Conservation (phyloP, 202 grass and related monocot species). For the Panicum virgatum region DNA sequence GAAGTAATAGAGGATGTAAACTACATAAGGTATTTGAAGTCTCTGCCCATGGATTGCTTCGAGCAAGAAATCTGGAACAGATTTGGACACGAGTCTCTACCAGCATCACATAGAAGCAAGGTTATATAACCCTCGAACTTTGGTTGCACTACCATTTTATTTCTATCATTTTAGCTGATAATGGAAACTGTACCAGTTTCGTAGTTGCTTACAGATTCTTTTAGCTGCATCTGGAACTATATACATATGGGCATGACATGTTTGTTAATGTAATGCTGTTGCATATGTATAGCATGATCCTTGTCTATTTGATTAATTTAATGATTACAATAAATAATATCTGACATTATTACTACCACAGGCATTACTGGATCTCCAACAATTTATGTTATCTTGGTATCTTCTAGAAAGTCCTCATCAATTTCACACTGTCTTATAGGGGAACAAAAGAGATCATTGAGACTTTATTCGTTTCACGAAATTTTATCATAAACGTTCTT, state of each 20-base stretch:
- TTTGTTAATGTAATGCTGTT: background rate
- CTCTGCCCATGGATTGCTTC: slow-evolving; percentile 51
- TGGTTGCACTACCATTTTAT: background rate
- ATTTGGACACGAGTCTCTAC: slow-evolving; percentile 40
- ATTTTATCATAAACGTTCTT: background rate
- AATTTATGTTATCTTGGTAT: background rate
- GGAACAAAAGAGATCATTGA: background rate
- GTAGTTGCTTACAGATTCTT: background rate
- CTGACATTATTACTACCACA: background rate
- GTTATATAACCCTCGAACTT: slow-evolving; percentile 24
- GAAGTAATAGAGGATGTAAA: slow-evolving; percentile 36
- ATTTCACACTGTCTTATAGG: background rate
- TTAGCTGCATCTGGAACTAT: background rate
- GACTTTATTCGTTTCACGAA: background rate
- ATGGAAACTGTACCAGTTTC: background rate
- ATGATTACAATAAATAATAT: background rate
- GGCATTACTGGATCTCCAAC: background rate
- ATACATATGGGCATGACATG: background rate
- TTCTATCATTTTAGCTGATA: background rate
- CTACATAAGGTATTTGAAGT: slow-evolving; percentile 52
- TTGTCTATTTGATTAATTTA: background rate
- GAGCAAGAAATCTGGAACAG: slow-evolving; percentile 62
- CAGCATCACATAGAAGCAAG: slow-evolving; percentile 56
- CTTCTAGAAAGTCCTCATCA: background rate
- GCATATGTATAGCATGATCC: background rate